phyloP scores from a whole-genome alignment of 2,329 filamentous ascomycete genomes.

The Fusarium sublunatum region DNA sequence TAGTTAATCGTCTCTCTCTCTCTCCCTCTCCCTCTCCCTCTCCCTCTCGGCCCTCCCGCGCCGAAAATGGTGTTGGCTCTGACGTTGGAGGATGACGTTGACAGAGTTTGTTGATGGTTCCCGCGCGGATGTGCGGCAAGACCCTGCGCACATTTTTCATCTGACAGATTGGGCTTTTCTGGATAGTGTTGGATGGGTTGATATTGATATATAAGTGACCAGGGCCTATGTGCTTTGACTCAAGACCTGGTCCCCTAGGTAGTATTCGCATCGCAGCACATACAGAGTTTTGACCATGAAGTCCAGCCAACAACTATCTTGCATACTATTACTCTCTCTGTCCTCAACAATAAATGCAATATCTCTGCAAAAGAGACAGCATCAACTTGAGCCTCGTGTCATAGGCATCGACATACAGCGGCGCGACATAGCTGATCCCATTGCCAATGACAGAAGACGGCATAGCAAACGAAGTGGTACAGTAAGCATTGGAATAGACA shows the following conservation, averaged over 20 bases:
- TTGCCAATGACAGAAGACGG: slow-evolving; percentile 58
- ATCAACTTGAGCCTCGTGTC: slow-evolving; percentile 55
- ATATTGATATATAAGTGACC: slow-evolving; percentile 13
- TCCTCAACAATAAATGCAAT: slow-evolving; percentile 45
- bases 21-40: no score
- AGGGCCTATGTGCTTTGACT: not conserved
- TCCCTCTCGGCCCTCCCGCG: slow-evolving; percentile 29
- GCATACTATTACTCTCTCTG: slow-evolving; percentile 39
- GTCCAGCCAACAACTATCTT: slow-evolving; percentile 45
- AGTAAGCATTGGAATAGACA: slow-evolving; percentile 62
- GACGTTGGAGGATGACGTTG: slow-evolving; percentile 36
- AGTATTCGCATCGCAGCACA: not conserved
- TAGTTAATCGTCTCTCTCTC: not conserved
- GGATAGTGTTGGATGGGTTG: not conserved
- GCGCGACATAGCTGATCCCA: slow-evolving; percentile 53
- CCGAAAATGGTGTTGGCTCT: slow-evolving; percentile 32
- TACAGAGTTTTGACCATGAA: slow-evolving; percentile 51
- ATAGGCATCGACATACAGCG: slow-evolving; percentile 59
- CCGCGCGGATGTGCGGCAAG: slow-evolving; percentile 30
- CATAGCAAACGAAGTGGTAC: slow-evolving; percentile 56
- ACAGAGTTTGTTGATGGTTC: slow-evolving; percentile 16
- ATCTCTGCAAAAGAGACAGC: slow-evolving; percentile 45
- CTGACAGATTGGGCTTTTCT: slow-evolving; percentile 5
- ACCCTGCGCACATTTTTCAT: slow-evolving; percentile 2
- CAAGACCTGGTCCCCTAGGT: not conserved